phyloP scores from a whole-genome alignment of 2,329 filamentous ascomycete species.

The Ophiostoma piceae region DNA sequence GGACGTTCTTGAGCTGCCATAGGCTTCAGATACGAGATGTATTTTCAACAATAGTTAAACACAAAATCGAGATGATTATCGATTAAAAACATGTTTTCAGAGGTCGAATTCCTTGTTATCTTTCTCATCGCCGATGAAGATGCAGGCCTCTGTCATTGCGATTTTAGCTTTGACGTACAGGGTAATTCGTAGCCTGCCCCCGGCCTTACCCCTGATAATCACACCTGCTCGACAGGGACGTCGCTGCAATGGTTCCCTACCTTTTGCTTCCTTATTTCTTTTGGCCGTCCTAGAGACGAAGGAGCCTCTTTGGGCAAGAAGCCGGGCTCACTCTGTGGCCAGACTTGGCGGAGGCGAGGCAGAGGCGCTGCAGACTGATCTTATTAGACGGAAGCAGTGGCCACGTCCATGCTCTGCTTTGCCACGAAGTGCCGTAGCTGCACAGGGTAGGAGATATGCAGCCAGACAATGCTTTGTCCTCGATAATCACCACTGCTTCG shows the following conservation, averaged over 20 bases:
- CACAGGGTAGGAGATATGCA: not conserved
- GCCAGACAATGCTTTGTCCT: slow-evolving; percentile 3
- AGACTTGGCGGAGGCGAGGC: not conserved
- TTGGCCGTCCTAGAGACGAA: not conserved
- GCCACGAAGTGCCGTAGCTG: not conserved
- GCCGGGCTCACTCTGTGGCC: not conserved
- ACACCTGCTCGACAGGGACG: slow-evolving; percentile 4
- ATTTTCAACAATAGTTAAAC: not conserved
- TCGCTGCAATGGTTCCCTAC: slow-evolving; percentile 12
- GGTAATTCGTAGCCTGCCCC: not conserved
- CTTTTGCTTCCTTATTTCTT: not conserved
- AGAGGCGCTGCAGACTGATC: not conserved
- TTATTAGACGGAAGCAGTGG: not conserved
- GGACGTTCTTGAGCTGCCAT: not conserved
- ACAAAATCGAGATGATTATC: no score
- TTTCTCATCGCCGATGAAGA: not conserved
- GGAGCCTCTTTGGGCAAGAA: not conserved
- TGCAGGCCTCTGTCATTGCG: not conserved
- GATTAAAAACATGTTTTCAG: no score
- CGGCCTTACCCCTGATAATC: slow-evolving; percentile 10
- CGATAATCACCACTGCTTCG: not conserved
- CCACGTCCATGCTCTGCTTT: not conserved
- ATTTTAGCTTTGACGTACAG: not conserved
- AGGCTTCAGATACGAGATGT: not conserved
- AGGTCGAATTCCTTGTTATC: not conserved